Percentiles rank a stretch among this genome's conserved stretches.
Conservation (phyloP, 2,329 filamentous ascomycete species). For the Neodidymelliopsis sp. region DNA sequence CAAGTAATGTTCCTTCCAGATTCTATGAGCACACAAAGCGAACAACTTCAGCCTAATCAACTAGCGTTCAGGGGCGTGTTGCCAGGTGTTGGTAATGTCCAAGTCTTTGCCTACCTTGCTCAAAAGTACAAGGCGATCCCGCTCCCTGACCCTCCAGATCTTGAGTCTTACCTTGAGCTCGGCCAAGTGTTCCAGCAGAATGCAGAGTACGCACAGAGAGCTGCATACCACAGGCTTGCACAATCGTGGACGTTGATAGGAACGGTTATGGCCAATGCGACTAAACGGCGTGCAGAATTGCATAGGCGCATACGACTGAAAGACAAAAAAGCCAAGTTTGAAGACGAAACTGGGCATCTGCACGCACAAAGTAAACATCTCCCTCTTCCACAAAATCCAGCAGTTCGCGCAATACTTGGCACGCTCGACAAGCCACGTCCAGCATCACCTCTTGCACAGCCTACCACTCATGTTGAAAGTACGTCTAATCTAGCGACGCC, state of each 20-base stretch:
- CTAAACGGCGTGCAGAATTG: conserved; percentile 49
- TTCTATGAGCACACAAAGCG: conserved; percentile 54
- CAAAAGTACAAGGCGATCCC: conserved; percentile 54
- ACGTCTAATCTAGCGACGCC: conserved; percentile 65
- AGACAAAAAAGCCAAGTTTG: conserved; percentile 25
- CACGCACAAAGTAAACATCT: conserved; percentile 33
- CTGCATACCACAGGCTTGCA: conserved; percentile 60
- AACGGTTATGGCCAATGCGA: conserved; percentile 58
- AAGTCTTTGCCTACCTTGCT: conserved; percentile 52
- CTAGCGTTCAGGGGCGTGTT: conserved; percentile 59
- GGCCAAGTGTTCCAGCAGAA: conserved; percentile 61
- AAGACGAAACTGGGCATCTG: conserved; percentile 20
- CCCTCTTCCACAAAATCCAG: conserved; percentile 36
- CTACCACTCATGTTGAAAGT: conserved; percentile 53
- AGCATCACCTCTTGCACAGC: conserved; percentile 24
- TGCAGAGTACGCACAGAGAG: conserved; percentile 60
- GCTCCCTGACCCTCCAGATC: conserved; percentile 48
- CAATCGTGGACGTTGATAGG: conserved; percentile 67
- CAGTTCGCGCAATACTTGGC: conserved; percentile 42
- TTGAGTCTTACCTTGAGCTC: conserved; percentile 47
- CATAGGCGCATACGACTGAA: conserved; percentile 39
- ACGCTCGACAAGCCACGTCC: conserved; percentile 43
- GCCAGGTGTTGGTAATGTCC: conserved; percentile 51
- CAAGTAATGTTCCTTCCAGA: conserved; percentile 61
- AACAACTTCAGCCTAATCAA: conserved; percentile 53